A percentile compares a stretch with the other conserved stretches of the same genome.
These are phyloP conservation scores for Wickerhamiella nectarea DNA, from an alignment of 805 yeast species.

Conservation along the genomic window DNA sequence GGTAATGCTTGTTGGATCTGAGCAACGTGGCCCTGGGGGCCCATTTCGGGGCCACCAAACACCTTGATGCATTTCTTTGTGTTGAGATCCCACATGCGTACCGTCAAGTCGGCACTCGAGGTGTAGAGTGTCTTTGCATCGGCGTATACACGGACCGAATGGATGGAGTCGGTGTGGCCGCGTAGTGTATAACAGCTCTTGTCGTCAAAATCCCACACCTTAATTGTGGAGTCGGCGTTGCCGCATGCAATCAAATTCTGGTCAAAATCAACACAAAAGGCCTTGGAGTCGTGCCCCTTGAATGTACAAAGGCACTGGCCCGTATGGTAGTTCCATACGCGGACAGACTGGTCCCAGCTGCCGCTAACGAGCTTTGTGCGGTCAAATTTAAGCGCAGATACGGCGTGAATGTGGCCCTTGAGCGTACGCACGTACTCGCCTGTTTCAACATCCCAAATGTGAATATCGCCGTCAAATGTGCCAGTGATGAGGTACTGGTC, in stretches of 20 bases:
- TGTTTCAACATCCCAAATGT: slow-evolving; percentile 82
- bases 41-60: slow-evolving; percentile 51
- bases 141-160: slow-evolving; percentile 74
- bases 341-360: slow-evolving; percentile 77
- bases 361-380: slow-evolving; percentile 83
- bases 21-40: slow-evolving; percentile 63
- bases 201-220: slow-evolving; percentile 92
- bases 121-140: slow-evolving; percentile 67
- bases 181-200: slow-evolving; percentile 84
- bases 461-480: slow-evolving; percentile 77
- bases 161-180: slow-evolving; percentile 90
- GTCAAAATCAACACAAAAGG: slow-evolving; percentile 70
- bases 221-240: slow-evolving; percentile 80
- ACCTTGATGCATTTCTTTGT: slow-evolving; percentile 66
- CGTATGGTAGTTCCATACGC: slow-evolving; percentile 91
- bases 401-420: slow-evolving; percentile 80
- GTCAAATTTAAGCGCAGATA: slow-evolving; percentile 73
- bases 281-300: slow-evolving; percentile 81
- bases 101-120: slow-evolving; percentile 84
- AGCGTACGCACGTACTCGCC: slow-evolving; percentile 68
- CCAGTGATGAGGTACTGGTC: slow-evolving; percentile 77
- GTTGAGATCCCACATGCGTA: slow-evolving; percentile 85
- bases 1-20: slow-evolving; percentile 92
- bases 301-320: slow-evolving; percentile 92
- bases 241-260: slow-evolving; percentile 81